Evolutionary conservation across 495 filamentous ascomycete genomes (phyloP), one percentile per base, ranked within the genome.

Genomic region (Mytilinidion resinicola): DNA sequence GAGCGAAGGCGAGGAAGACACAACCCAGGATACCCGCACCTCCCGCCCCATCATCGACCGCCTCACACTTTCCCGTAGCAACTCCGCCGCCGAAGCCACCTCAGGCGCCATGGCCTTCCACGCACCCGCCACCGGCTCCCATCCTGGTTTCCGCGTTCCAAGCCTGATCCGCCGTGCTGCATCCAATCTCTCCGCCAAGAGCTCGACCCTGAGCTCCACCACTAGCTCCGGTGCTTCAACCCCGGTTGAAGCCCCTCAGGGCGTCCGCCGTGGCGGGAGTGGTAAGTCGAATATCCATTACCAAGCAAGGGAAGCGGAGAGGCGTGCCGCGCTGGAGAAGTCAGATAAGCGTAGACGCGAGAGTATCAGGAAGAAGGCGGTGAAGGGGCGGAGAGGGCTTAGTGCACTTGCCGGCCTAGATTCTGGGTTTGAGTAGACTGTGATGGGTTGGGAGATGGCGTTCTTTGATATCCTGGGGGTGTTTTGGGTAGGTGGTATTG

Each of bases 241-340:
- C 44, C 72, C 56, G 62, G 67, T 60, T 20, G 71, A 65, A 55
- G 78, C 58, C 43, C 25, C 25, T 30, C 68, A 71, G 30, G 77
- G 71, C 4, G 72, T 74, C 10, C 62, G 70, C 47, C 69, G 66
- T 47, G 72, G 73, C 9, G 81, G 82, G 53, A 78, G 82, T 10
- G 91, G 88, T 75, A 89, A 85, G 76, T 85, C 82, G 21, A 83
- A 85, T 37, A 82, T 96, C 35, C 91, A 92, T 65, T 95, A 87
- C 59, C 87, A 91, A 67, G 83, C 88, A 4, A 80, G 90, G 46
- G 91, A 88, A 73, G 84, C 72, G 62, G 84, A 87, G 72, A 72
- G 83, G 62, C 75, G 76, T 57, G 77, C 75, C 3, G 76, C 75
- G 36, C 67, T 87, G 19, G 80, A 80, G 42, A 83, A 83, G 67